Base-by-base conservation (phyloP, 2,329 filamentous ascomycete genomes). In the Aspergillus tanneri region DNA sequence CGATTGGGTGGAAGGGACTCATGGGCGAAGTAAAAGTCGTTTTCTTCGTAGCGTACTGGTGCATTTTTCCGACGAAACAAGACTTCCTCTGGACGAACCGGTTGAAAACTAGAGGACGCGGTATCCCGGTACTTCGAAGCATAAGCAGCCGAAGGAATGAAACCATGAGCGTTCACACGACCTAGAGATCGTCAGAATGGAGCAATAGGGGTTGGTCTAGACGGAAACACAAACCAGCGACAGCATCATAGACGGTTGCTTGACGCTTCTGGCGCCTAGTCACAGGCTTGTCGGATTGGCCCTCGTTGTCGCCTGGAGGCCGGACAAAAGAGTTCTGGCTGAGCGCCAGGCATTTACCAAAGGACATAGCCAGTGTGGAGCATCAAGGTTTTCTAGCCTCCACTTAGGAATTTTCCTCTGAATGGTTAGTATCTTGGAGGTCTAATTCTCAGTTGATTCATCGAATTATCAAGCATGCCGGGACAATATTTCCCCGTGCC, bases 21-120 rank as follows among this genome's bases (percentile, higher is more conserved):
- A 57, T 81, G 67, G 2, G 78, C 77, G 46, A 77, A 77, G 60
- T 84, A 84, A 25, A 75, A 67, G 56, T 82, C 77, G 49, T 74
- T 71, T 59, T 82, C 79, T 48, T 76, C 70, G 50, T 77, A 79
- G 32, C 77, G 72, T 1, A 67, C 63, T 11, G 77, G 77, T 3
- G 78, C 79, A 43, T 73, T 72, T 41, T 67, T 66, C 37, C 72
- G 72, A 39, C 77, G 77, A 59, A 81, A 82, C 2, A 85, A 71
- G 4, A 81, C 73, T 56, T 85, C 80, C 53, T 84, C 81, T 2
- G 82, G 80, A 0, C 76, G 72, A 3, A 80, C 60, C 3, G 75
- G 64, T 9, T 58, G 67, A 56, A 47, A 59, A 28, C 63, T 62
- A 19, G 68, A 65, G 12, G 70, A 70, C 8, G 62, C 49, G 37